phyloP scores from a whole-genome alignment of 768 basidiomycete genomes.

The Daedaleopsis sinensis region DNA sequence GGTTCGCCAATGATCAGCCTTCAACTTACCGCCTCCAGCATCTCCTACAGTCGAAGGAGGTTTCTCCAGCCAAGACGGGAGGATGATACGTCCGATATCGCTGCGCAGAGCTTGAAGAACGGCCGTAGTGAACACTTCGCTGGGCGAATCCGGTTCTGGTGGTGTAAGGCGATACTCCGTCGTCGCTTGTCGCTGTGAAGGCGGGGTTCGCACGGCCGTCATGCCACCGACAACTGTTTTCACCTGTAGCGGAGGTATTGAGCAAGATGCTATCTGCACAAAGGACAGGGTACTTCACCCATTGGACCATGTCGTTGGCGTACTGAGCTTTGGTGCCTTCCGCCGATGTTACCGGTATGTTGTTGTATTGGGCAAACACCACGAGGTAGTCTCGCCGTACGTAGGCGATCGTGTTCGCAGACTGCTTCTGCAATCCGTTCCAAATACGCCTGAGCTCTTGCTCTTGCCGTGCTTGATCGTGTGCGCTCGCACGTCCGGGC shows the following conservation, averaged over 20 bases:
- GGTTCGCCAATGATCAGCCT: conserved; percentile 36
- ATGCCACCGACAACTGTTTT: neutral
- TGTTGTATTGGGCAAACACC: neutral
- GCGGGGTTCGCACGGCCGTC: too few species aligned
- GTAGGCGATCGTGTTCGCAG: neutral
- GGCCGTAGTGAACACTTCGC: too few species aligned
- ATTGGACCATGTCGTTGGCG: neutral
- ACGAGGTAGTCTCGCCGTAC: neutral
- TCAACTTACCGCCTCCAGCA: conserved; percentile 20
- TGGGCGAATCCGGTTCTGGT: too few species aligned
- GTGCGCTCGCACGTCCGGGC: neutral
- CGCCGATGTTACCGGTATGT: neutral
- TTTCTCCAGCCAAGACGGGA: conserved; percentile 21
- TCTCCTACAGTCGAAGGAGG: conserved; percentile 20
- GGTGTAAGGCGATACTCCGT: too few species aligned
- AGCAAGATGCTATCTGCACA: too few species aligned
- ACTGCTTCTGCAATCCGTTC: neutral
- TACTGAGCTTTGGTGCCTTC: neutral
- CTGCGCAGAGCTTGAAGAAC: neutral
- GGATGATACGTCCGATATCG: neutral
- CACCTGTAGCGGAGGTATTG: too few species aligned
- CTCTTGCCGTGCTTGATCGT: neutral
- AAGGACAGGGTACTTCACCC: too few species aligned
- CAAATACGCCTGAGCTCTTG: neutral
- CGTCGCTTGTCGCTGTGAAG: too few species aligned